Base-by-base conservation (phyloP, 2,329 filamentous ascomycete genomes). In the Phyllosticta citriasiana region DNA sequence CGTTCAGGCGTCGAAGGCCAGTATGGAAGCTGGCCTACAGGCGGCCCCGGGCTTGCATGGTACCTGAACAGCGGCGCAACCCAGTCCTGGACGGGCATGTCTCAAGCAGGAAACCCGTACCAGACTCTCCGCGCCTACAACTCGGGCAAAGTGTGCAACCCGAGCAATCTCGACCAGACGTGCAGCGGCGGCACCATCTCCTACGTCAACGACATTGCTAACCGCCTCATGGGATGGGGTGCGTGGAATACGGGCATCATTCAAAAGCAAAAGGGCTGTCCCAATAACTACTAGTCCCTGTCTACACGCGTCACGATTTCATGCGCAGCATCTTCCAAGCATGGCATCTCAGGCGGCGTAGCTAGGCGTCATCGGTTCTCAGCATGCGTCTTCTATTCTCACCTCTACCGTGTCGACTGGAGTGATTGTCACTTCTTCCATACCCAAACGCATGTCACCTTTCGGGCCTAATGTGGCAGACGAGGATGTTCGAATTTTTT, bases 161-260 rank as follows among this genome's bases (percentile, higher is more conserved):
- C 16, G 19, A 24, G 40, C 12, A 53, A 64, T 24, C 27, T 65
- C 27, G 50, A 64, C 12, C 16, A 51, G 59, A 60, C 19, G 51
- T 55, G 14, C 27, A 57, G 19, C 35, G 53, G 26, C 58, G 61
- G 35, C 52, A 65, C 40, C 53, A 27, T 10, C 22, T 55, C 57
- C 5, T 67, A 66, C 57, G 59, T 66, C 14, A 64, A 61, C 30
- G 66, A 69, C 61, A 54, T 69, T 27, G 66, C 66, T 50, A 69
- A 69, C 57, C 50, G 66, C 40, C 54, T 69, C 35, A 53, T 65
- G 8, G 66, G 67, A 10, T 69, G 67, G 67, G 56, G 66, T 59
- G 67, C 64, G 14, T 47, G 40, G 40, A n/a, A 47, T 14, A 47
- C 40, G 7, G 40, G 40, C 14, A 47, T 47, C 40, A 47, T 47